These are phyloP conservation scores for Begonia fuchsioides DNA, from an alignment of 306 rosid species.

Conservation along the genomic window DNA sequence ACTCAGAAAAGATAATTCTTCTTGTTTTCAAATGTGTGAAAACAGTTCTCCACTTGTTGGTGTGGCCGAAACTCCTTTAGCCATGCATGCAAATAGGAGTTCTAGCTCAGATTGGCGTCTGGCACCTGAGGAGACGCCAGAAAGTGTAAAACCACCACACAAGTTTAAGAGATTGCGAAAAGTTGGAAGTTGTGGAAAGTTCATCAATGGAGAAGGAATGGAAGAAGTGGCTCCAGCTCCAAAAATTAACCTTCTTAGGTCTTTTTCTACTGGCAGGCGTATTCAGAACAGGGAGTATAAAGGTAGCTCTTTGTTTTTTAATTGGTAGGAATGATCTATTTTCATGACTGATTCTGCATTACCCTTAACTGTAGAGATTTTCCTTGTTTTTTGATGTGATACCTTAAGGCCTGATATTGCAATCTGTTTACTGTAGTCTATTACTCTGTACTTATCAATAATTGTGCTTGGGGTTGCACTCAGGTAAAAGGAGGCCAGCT, in stretches of 20 bases:
- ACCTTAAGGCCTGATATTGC: not conserved
- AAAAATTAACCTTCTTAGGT: constrained; percentile 14
- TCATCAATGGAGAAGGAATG: constrained; percentile 22
- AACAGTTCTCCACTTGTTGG: constrained; percentile 31
- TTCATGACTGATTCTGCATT: too few relatives aligned
- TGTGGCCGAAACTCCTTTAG: constrained; percentile 22
- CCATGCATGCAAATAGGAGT: constrained; percentile 27
- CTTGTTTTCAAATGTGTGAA: constrained; percentile 23
- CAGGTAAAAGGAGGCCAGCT: constrained; percentile 47
- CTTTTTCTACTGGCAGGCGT: constrained; percentile 17
- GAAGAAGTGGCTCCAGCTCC: constrained; percentile 11
- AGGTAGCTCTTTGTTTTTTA: constrained; percentile 28
- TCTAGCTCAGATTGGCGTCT: constrained; percentile 43
- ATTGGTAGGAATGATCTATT: constrained; percentile 1
- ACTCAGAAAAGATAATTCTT: constrained; percentile 23
- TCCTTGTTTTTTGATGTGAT: too few relatives aligned
- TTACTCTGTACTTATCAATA: too few relatives aligned
- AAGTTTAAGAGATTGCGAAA: constrained; percentile 70
- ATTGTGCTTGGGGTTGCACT: constrained; percentile 5
- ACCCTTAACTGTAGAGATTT: too few relatives aligned
- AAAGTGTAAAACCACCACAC: constrained; percentile 32
- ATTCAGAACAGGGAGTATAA: constrained; percentile 18
- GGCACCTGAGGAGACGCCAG: constrained; percentile 36
- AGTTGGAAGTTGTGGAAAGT: constrained; percentile 27
- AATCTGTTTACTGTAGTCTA: not conserved